These are phyloP conservation scores for Ilyonectria mors-panacis DNA, from an alignment of 2,329 filamentous ascomycete species.

Conservation along the genomic window DNA sequence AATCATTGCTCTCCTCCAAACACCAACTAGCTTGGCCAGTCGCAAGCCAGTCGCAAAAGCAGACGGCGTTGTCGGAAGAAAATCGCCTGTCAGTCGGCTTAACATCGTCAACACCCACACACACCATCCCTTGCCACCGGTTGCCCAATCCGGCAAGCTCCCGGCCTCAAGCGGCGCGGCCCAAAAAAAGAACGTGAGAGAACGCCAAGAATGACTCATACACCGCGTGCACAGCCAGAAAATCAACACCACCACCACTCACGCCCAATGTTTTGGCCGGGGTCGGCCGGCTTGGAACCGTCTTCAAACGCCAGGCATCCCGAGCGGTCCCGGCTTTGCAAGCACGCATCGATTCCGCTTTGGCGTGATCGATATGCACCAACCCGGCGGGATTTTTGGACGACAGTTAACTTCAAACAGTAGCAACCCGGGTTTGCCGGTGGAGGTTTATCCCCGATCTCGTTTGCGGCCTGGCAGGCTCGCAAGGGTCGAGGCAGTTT, in stretches of 20 bases:
- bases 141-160: slow-evolving; percentile 45
- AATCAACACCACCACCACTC: slow-evolving; percentile 29
- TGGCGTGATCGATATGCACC: slow-evolving; percentile 6
- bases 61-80: not conserved
- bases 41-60: not conserved
- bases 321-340: slow-evolving; percentile 3
- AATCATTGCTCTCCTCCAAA: not conserved
- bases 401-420: not conserved
- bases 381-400: not conserved
- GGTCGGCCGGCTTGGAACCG: not conserved
- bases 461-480: slow-evolving; percentile 14
- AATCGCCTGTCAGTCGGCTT: slow-evolving; percentile 7
- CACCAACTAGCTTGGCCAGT: slow-evolving; percentile 20
- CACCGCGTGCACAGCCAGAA: slow-evolving; percentile 42
- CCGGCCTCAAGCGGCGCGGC: slow-evolving; percentile 34
- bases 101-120: slow-evolving; percentile 29
- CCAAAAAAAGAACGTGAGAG: slow-evolving; percentile 28
- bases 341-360: not conserved
- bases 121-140: slow-evolving; percentile 40
- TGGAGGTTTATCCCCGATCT: not conserved
- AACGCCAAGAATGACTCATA: slow-evolving; percentile 48
- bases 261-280: slow-evolving; percentile 35
- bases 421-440: not conserved
- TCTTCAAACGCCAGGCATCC: slow-evolving; percentile 8
- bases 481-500: not conserved